phyloP scores from a whole-genome alignment of 2,329 filamentous ascomycete genomes.

The Colletotrichum karsti region DNA sequence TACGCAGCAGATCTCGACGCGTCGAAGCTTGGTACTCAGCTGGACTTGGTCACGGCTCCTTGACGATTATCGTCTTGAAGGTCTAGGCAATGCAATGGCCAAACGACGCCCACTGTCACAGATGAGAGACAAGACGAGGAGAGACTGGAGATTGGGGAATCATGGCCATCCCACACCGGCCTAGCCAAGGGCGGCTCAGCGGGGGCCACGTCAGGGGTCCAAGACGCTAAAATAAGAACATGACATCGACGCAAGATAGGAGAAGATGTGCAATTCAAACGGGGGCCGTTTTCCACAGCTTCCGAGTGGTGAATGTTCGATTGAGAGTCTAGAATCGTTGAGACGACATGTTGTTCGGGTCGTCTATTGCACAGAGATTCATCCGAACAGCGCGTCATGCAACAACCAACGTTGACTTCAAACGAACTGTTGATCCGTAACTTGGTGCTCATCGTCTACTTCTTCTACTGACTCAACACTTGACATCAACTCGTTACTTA shows the following conservation, averaged over 20 bases:
- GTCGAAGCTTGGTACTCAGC: not conserved
- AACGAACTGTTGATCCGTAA: too few relatives aligned
- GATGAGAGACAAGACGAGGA: not conserved
- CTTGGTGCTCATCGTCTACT: too few relatives aligned
- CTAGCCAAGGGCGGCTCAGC: conserved; percentile 1
- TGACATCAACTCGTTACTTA: too few relatives aligned
- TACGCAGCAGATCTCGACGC: not conserved
- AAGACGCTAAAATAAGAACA: conserved; percentile 6
- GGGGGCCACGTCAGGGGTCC: conserved; percentile 5
- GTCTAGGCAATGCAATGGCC: not conserved
- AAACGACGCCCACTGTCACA: not conserved
- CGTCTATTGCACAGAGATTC: not conserved
- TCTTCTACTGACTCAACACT: too few relatives aligned
- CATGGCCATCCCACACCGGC: not conserved
- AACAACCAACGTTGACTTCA: too few relatives aligned
- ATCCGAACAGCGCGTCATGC: not conserved
- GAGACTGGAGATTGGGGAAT: conserved; percentile 3
- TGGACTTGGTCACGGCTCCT: not conserved
- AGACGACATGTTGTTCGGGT: not conserved
- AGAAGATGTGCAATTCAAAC: not conserved
- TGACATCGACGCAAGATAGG: not conserved
- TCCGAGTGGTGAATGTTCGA: not conserved
- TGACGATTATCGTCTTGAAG: not conserved
- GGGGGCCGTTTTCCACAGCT: not conserved
- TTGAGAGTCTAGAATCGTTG: not conserved